Evolutionary conservation across 2,329 filamentous ascomycete genomes (phyloP), one percentile per base, ranked within the genome.

Genomic region (Phialophora tarda): DNA sequence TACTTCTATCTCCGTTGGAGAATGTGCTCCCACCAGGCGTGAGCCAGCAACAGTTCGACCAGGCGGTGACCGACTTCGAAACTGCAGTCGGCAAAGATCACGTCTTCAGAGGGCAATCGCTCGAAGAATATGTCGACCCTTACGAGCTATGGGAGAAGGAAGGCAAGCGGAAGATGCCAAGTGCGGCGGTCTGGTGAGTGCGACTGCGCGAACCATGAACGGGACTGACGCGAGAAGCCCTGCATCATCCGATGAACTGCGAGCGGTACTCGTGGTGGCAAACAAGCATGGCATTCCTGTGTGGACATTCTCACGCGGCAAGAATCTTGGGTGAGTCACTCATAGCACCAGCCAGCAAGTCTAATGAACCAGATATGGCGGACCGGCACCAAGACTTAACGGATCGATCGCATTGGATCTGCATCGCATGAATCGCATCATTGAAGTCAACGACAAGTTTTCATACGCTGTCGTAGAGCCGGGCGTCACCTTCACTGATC

Each of bases 341-440:
- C 11, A 17, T 6, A 57, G 30, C 17, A 60, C 11, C 26, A 41
- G 6, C 26, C 12, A 44, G 6, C 50, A 24, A 24, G 28, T 54
- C 55, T 67, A 30, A 67, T 17, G 21, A 38, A 17, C 6, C 10
- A 81, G 82, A n/a, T 84, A 84, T 63, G 83, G 83, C 12, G 82
- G 83, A 3, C 79, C 83, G 1, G 82, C 81, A 0, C 82, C 82
- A 0, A 73, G 81, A 6, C 76, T 83, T 1, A 70, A 72, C 1
- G 82, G 82, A 0, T 80, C 77, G 26, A 75, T 84, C 5, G 81
- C 80, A 0, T 69, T 85, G 21, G 80, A 83, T 66, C 73, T 84
- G 1, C 74, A 74, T 12, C 63, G 74, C 26, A 77, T 77, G 75
- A 76, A 76, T 60, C 70, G 69, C 50, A 74, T 78, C 41, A 64